Evolutionary conservation across 495 filamentous ascomycete genomes (phyloP).

Genomic region (Neurospora sp.): DNA sequence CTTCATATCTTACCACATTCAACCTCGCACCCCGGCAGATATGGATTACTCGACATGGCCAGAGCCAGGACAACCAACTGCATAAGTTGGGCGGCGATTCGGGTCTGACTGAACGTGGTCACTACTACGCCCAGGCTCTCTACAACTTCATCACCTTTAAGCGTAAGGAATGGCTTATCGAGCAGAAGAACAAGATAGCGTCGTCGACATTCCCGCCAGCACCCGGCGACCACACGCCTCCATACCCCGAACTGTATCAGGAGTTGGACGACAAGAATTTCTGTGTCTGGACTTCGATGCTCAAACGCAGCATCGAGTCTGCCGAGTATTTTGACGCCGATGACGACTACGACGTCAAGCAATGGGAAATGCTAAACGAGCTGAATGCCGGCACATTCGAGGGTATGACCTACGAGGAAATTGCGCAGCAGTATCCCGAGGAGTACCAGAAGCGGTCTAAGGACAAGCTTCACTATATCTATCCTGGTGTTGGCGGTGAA

Average conservation of each 20-base stretch:
- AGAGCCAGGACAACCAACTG: slow-evolving; percentile 67
- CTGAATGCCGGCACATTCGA: slow-evolving; percentile 88
- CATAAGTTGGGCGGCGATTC: slow-evolving; percentile 83
- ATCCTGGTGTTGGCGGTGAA: slow-evolving; percentile 91
- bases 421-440: slow-evolving; percentile 59
- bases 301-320: slow-evolving; percentile 75
- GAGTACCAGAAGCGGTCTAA: slow-evolving; percentile 64
- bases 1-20: slow-evolving; percentile 91
- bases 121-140: slow-evolving; percentile 59
- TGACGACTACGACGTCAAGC: slow-evolving; percentile 94
- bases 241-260: slow-evolving; percentile 71
- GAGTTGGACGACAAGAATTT: slow-evolving; percentile 72
- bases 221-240: slow-evolving; percentile 84
- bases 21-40: slow-evolving; percentile 91
- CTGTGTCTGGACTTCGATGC: slow-evolving; percentile 97
- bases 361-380: slow-evolving; percentile 97
- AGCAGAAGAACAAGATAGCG: slow-evolving; percentile 62
- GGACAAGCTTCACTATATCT: slow-evolving; percentile 88
- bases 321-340: slow-evolving; percentile 79
- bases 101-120: slow-evolving; percentile 64
- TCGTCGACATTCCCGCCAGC: slow-evolving; percentile 69
- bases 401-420: slow-evolving; percentile 88
- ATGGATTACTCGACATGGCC: slow-evolving; percentile 93
- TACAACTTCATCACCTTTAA: slow-evolving; percentile 68
- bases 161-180: slow-evolving; percentile 63